phyloP scores from a whole-genome alignment of 2,329 filamentous ascomycete species.

The Pestalotiopsis sp. region DNA sequence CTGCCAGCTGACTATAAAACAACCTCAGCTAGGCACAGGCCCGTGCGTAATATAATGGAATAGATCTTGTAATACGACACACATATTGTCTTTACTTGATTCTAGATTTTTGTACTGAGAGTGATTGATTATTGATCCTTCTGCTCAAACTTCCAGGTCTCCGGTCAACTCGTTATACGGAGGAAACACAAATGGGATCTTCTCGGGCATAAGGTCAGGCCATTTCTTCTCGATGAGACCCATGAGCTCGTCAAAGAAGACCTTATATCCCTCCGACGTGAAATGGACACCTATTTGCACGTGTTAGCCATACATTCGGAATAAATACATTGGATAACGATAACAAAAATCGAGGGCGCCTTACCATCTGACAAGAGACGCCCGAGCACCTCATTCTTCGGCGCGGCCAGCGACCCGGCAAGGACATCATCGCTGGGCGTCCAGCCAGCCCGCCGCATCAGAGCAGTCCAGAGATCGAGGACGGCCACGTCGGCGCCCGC shows the following conservation, averaged over 20 bases:
- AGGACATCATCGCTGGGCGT: neutral
- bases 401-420: neutral
- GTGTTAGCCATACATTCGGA: neutral
- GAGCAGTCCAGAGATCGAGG: neutral
- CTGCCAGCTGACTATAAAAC: too few relatives aligned
- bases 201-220: neutral
- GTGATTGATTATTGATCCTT: too few relatives aligned
- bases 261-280: neutral
- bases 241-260: neutral
- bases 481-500: neutral
- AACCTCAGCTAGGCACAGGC: too few relatives aligned
- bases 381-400: neutral
- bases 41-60: too few relatives aligned
- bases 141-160: neutral
- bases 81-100: too few relatives aligned
- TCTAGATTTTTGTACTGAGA: too few relatives aligned
- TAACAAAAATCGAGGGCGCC: neutral
- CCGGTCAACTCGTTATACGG: slow-evolving; percentile 4
- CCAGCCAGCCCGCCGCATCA: slow-evolving; percentile 5
- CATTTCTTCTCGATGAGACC: neutral
- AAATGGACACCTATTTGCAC: slow-evolving; percentile 2
- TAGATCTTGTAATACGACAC: too few relatives aligned
- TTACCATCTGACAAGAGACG: neutral
- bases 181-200: slow-evolving; percentile 1
- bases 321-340: neutral